Base-by-base conservation (phyloP, 805 yeast genomes). In the Lachancea thermotolerans region DNA sequence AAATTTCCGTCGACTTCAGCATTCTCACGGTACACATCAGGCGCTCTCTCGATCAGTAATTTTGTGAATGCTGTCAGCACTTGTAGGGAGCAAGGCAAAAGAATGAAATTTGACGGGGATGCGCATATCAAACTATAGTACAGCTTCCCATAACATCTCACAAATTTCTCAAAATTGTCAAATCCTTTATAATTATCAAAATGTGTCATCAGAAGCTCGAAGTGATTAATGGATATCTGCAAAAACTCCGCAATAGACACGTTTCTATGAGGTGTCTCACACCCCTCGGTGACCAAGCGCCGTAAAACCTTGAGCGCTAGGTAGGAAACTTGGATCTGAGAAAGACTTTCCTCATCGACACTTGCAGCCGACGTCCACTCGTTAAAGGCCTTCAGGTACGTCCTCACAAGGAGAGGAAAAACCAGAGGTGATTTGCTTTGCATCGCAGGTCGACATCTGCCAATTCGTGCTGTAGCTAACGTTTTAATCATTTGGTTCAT, bases 401-500 rank as follows among this genome's bases (percentile, higher is more conserved):
- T 66, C 46, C 78, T 74, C 18, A 81, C 74, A 33, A 88, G 60
- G 2, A 77, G 66, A 0, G 83, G 79, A 9, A 82, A 71, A 1
- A 90, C 64, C 3, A 77, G 62, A 0, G 87, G 86, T 0, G 85
- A 75, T 49, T 84, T 80, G 40, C 77, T 69, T 59, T 84, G 93
- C 76, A 89, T 73, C 0, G 88, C 86, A 17, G 81, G 81, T 54
- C 85, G 75, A 2, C 91, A 79, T 49, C 87, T 75, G 6, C 98
- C 98, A 31, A 91, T 85, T 53, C 90, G 72, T 1, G 90, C 89
- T 45, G 82, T 68, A 1, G 90, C 74, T 21, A 91, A 64, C 2
- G 76, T 71, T 63, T 93, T 93, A 50, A 90, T 72, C 3, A 86
- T 72, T 60, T 89, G 95, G 61, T 87, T 87, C 44, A 86, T 59